These are phyloP conservation scores for Stentor roeselii DNA, from an alignment of 73 alveolate genomes.

Conservation along the genomic window DNA sequence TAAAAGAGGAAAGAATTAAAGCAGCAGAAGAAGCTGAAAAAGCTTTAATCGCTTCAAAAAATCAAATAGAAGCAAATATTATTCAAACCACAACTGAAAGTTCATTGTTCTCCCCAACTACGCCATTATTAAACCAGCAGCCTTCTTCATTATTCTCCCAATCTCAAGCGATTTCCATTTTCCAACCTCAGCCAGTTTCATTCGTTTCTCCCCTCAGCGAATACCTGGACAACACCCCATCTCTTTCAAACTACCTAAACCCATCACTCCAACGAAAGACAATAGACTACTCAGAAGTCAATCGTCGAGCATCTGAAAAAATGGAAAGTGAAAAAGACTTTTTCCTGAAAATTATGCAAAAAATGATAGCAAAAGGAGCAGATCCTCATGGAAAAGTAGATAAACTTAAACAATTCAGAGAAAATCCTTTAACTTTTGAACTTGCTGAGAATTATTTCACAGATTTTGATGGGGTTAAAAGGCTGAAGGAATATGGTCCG, in stretches of 20 bases:
- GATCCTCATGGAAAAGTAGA: not conserved
- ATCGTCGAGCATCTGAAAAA: not conserved
- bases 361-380: not conserved
- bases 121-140: conserved; percentile 27
- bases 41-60: not conserved
- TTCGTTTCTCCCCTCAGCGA: no score
- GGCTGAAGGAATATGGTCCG: conserved; percentile 39
- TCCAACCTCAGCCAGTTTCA: no score
- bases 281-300: not conserved
- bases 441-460: not conserved
- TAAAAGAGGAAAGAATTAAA: not conserved
- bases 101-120: conserved; percentile 18
- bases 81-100: conserved; percentile 25
- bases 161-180: no score
- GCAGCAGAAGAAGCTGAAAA: not conserved
- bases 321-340: not conserved
- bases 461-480: not conserved
- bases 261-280: not conserved
- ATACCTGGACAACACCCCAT: conserved; percentile 28
- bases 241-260: conserved; percentile 6
- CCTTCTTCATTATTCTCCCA: no score
- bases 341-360: conserved; percentile 13
- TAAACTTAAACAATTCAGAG: not conserved
- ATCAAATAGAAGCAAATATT: not conserved
- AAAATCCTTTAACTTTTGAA: not conserved